Evolutionary conservation across 768 basidiomycete genomes (phyloP).

Genomic region (Xerocomellus chrysenteron): DNA sequence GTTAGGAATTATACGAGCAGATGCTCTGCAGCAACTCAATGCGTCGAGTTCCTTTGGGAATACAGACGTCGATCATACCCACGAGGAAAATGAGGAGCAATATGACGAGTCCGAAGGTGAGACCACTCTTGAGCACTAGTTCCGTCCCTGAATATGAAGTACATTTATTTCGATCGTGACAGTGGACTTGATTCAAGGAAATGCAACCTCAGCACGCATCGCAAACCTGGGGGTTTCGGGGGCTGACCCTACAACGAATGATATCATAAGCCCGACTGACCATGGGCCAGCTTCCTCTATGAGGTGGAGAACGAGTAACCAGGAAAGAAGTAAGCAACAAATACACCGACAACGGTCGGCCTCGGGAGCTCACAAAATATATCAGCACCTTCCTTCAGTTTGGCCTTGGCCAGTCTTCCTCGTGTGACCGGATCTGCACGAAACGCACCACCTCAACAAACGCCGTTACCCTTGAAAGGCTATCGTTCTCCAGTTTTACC

Average conservation of each 20-base stretch:
- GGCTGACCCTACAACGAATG: not conserved
- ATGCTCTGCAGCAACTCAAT: slow-evolving; percentile 21
- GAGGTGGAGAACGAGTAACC: not conserved
- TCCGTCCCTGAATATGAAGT: not conserved
- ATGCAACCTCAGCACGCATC: not conserved
- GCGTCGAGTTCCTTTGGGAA: slow-evolving; percentile 11
- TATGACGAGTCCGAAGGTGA: slow-evolving; percentile 9
- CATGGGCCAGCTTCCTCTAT: not conserved
- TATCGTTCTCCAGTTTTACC: slow-evolving; percentile 1
- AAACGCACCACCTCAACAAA: not conserved
- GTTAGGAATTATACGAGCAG: slow-evolving; percentile 53
- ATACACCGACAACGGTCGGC: too few relatives aligned
- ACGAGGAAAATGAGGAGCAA: slow-evolving; percentile 1
- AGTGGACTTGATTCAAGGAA: slow-evolving; percentile 6
- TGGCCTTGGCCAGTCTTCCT: slow-evolving; percentile 9
- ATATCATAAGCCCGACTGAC: not conserved
- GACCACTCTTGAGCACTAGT: not conserved
- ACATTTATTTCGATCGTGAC: not conserved
- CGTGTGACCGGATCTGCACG: not conserved
- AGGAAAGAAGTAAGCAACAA: slow-evolving; percentile 14
- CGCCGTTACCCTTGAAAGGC: not conserved
- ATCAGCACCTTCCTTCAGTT: slow-evolving; percentile 13
- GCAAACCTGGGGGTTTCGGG: not conserved
- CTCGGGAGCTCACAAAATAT: not conserved
- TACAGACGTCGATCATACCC: not conserved